Evolutionary conservation across 2,329 filamentous ascomycete genomes (phyloP).

Genomic region (Apiospora koreana): DNA sequence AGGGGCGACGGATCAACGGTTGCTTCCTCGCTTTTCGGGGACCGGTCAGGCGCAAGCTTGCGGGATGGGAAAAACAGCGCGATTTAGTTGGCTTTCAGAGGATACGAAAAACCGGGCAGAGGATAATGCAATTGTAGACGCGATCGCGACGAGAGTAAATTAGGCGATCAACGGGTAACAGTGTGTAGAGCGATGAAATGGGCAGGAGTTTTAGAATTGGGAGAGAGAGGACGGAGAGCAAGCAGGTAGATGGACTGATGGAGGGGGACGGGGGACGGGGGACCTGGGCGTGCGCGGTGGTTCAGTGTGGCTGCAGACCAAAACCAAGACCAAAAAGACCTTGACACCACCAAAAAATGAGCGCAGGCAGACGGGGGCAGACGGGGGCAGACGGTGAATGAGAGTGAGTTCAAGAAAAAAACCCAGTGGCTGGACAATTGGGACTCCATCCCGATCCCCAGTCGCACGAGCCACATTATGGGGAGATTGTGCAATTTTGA

Average conservation of each 20-base stretch:
- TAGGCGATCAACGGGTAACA: background rate
- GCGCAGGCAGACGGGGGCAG: background rate
- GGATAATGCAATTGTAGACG: constrained; percentile 5
- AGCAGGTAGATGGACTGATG: no score
- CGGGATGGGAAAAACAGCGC: background rate
- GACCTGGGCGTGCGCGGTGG: background rate
- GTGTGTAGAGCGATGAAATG: background rate
- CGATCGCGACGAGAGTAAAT: background rate
- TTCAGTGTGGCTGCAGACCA: background rate
- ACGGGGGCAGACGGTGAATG: background rate
- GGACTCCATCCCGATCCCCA: background rate
- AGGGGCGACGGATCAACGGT: constrained; percentile 7
- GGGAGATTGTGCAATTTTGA: background rate
- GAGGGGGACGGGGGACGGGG: constrained; percentile 7
- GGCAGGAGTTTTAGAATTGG: constrained; percentile 1
- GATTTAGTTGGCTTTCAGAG: background rate
- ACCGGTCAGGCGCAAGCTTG: background rate
- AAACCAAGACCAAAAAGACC: background rate
- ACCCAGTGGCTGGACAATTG: background rate
- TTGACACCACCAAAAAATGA: background rate
- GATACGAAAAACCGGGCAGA: background rate
- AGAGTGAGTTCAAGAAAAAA: background rate
- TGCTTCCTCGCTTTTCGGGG: background rate
- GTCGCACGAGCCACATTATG: constrained; percentile 7
- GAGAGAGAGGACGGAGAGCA: constrained; percentile 8